Evolutionary conservation across 192 early-diverging fungal species (phyloP), one percentile per base, ranked within the genome.

Genomic region (Coemansia brasiliensis): DNA sequence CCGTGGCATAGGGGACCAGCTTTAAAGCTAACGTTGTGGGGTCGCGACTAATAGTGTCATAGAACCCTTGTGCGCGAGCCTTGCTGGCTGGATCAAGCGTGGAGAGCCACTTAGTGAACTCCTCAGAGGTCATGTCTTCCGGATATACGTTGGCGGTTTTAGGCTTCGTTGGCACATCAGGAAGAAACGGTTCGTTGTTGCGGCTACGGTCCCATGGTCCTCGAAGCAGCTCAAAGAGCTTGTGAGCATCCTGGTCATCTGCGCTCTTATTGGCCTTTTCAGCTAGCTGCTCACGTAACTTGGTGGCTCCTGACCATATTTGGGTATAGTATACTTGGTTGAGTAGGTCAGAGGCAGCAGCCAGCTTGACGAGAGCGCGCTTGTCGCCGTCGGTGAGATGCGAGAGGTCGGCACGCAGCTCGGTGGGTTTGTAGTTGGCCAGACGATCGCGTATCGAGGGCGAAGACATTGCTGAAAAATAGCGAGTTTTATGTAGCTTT

Each of bases 71-170:
- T 44, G 89, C 89, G 12, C 80, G 59, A 32, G 63, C 59, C 22
- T 59, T 56, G 12, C 84, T 82, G 3, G 67, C 67, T 6, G 71
- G 37, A 15, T 46, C 39, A 37, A 90, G 69, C 16, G 80, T 71
- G 4, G 40, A 41, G 5, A 82, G 49, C 86, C 86, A 90, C 12
- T 53, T 46, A 20, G 78, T 53, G 45, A 87, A 90, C 62, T 90
- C 86, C 16, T 74, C 74, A 21, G 72, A 69, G 32, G 76, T 83
- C 80, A 90, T 88, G 22, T 85, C 84, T 24, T 86, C 87, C 2
- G 88, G 88, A 54, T 90, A 90, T 58, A 84, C 87, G 55, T 88
- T 88, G 41, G 76, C 87, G 2, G 78, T 77, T 35, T 69, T 69
- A 18, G 89, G 89, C 24, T 72, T 72, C 3, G 50, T 45, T 3